phyloP scores from a whole-genome alignment of 2,329 filamentous ascomycete genomes.

The Emergomyces orientalis region DNA sequence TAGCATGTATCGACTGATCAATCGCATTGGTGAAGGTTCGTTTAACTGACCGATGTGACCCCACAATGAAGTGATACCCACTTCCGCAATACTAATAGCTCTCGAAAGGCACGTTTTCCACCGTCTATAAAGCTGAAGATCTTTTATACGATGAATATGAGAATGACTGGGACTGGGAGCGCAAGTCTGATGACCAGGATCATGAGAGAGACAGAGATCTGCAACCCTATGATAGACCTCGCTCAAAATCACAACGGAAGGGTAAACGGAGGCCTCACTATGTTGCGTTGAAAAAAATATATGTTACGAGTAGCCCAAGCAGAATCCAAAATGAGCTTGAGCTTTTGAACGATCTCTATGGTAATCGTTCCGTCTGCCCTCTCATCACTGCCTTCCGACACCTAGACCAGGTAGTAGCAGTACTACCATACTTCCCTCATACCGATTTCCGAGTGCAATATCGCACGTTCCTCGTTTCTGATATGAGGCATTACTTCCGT shows the following conservation, averaged over 20 bases:
- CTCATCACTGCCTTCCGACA: conserved; percentile 94
- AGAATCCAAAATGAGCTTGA: conserved; percentile 96
- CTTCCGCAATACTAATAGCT: conserved; percentile 9
- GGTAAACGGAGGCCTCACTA: conserved; percentile 55
- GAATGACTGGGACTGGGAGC: conserved; percentile 75
- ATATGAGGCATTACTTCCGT: conserved; percentile 83
- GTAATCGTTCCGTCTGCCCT: conserved; percentile 79
- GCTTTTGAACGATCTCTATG: conserved; percentile 74
- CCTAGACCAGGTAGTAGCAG: conserved; percentile 87
- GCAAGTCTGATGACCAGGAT: conserved; percentile 38
- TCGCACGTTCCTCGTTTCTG: conserved; percentile 71
- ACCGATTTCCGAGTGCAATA: conserved; percentile 89
- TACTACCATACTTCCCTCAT: conserved; percentile 92
- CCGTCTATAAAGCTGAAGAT: conserved; percentile 97
- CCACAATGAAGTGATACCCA: conserved; percentile 1
- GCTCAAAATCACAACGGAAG: conserved; percentile 15
- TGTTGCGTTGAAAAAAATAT: conserved; percentile 98
- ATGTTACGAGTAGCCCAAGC: conserved; percentile 88
- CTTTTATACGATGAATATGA: conserved; percentile 71
- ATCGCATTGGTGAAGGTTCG: conserved; percentile 89
- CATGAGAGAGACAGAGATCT: conserved; percentile 17
- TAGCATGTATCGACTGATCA: conserved; percentile 79
- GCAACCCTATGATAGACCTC: conserved; percentile 17
- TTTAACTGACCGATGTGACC: not conserved
- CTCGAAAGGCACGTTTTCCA: conserved; percentile 80